Conservation (phyloP, 306 rosid species). For the Malus fusca region DNA sequence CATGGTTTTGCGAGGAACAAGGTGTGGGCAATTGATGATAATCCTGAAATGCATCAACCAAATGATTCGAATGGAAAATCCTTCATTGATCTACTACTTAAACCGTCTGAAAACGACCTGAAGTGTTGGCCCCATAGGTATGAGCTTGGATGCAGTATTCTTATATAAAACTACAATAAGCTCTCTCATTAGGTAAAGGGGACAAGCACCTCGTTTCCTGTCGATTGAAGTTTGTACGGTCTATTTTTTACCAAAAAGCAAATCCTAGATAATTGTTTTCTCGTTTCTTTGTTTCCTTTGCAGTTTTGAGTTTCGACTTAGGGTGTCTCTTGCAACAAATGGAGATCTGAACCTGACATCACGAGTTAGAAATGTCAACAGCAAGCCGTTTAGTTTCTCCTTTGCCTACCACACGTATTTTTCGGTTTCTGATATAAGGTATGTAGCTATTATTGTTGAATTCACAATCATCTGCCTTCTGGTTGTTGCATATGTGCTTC, state of each 20-base stretch:
- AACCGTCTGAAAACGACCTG: constrained; percentile 72
- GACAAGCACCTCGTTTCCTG: neutral
- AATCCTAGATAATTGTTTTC: neutral
- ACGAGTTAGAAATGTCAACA: constrained; percentile 64
- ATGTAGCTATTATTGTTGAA: neutral
- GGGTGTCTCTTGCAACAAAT: constrained; percentile 54
- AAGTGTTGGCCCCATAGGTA: constrained; percentile 77
- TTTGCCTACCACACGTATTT: constrained; percentile 83
- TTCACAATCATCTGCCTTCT: neutral
- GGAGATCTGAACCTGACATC: constrained; percentile 70
- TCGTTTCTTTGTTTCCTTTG: constrained; percentile 3
- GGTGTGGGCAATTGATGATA: constrained; percentile 72
- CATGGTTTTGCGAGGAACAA: constrained; percentile 92
- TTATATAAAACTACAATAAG: neutral
- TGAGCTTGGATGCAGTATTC: neutral
- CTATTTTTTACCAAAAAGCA: neutral
- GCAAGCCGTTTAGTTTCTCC: constrained; percentile 82
- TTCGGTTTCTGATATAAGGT: constrained; percentile 88
- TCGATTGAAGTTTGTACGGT: neutral
- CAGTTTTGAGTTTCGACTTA: constrained; percentile 87
- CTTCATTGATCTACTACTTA: constrained; percentile 63
- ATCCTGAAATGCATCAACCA: constrained; percentile 51
- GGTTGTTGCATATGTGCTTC: neutral
- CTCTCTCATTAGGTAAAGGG: neutral
- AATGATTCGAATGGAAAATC: constrained; percentile 51